Conservation (phyloP, 2,329 filamentous ascomycete species). For the Epichloe hybrida region DNA sequence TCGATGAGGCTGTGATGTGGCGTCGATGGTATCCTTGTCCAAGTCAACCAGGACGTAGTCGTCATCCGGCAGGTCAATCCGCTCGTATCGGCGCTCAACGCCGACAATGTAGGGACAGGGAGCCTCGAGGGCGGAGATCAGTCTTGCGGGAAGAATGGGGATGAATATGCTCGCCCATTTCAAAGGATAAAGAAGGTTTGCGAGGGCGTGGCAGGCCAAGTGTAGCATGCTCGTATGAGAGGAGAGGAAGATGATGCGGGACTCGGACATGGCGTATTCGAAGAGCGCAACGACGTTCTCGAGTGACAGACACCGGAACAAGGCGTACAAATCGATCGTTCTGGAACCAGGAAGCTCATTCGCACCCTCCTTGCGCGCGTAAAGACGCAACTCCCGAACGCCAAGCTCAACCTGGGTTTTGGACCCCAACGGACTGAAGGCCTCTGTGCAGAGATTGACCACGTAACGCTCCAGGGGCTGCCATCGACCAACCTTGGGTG, state of each 20-base stretch:
- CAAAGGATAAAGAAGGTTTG: constrained; percentile 74
- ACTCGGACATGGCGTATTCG: constrained; percentile 86
- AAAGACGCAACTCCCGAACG: constrained; percentile 78
- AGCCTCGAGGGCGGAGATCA: constrained; percentile 83
- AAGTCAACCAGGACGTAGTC: constrained; percentile 93
- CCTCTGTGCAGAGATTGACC: constrained; percentile 91
- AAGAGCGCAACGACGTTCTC: constrained; percentile 87
- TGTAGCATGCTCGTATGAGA: constrained; percentile 96
- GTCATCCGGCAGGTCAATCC: constrained; percentile 76
- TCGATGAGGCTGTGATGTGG: constrained; percentile 61
- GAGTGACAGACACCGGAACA: constrained; percentile 81
- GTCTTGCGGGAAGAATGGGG: constrained; percentile 71
- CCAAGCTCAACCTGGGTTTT: constrained; percentile 92
- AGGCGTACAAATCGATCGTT: constrained; percentile 80
- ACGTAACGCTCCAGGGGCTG: constrained; percentile 94
- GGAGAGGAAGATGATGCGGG: constrained; percentile 88
- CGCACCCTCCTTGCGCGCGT: constrained; percentile 79
- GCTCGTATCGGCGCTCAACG: constrained; percentile 83
- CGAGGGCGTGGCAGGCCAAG: constrained; percentile 76
- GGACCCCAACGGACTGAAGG: constrained; percentile 79
- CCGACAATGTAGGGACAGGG: constrained; percentile 96
- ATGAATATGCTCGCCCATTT: constrained; percentile 94
- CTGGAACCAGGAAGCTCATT: constrained; percentile 91
- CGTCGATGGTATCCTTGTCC: constrained; percentile 80
- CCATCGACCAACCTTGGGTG: constrained; percentile 84